Percentiles rank a stretch among this genome's conserved stretches.
Evolutionary conservation across 208 protist species (phyloP).

Genomic region (Borovskyia barvae): DNA sequence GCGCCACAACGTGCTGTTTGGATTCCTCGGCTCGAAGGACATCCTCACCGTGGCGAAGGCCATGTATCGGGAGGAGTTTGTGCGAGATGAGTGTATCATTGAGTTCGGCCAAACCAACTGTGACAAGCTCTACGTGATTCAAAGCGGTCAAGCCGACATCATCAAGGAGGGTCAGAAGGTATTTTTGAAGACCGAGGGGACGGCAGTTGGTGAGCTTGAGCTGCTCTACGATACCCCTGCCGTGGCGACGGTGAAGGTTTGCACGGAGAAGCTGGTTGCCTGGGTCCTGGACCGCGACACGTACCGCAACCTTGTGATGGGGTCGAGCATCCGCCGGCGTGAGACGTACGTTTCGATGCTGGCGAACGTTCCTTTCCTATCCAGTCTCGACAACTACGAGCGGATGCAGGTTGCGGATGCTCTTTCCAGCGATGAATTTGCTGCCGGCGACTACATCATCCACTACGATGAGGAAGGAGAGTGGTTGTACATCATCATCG

Average conservation of each 20-base stretch:
- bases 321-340: conserved; percentile 77
- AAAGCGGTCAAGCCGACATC: conserved; percentile 78
- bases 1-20: conserved; percentile 85
- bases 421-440: conserved; percentile 80
- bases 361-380: conserved; percentile 73
- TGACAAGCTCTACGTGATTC: conserved; percentile 89
- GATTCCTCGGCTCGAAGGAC: conserved; percentile 70
- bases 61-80: conserved; percentile 78
- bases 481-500: conserved; percentile 91
- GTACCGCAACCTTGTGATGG: conserved; percentile 91
- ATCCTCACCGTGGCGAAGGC: conserved; percentile 69
- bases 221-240: conserved; percentile 88
- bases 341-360: conserved; percentile 80
- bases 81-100: conserved; percentile 77
- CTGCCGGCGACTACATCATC: conserved; percentile 82
- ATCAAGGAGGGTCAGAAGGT: conserved; percentile 89
- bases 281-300: conserved; percentile 91
- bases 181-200: conserved; percentile 85
- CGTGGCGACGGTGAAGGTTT: conserved; percentile 84
- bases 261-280: conserved; percentile 64
- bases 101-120: conserved; percentile 64
- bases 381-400: conserved; percentile 81
- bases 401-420: conserved; percentile 87
- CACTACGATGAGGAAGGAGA: conserved; percentile 84
- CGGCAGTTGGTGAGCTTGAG: conserved; percentile 87